A percentile compares a stretch with the other conserved stretches of the same genome.
Evolutionary conservation across 306 rosid species (phyloP).

Genomic region (Prunus mira): DNA sequence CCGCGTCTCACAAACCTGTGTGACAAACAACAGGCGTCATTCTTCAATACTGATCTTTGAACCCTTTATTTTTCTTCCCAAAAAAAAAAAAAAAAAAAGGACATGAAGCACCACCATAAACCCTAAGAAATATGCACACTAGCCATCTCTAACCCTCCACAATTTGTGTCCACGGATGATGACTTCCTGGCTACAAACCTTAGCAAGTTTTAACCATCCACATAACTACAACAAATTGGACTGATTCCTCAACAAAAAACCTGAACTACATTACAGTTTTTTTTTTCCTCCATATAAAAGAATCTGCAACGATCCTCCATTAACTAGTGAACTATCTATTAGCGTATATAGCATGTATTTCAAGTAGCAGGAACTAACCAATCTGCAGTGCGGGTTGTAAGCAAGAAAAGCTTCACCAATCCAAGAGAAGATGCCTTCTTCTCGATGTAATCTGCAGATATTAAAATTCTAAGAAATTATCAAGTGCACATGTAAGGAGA

Average conservation of each 20-base stretch:
- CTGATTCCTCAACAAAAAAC: too few relatives aligned
- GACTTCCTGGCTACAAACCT: background rate
- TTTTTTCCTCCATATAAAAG: background rate
- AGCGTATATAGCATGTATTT: background rate
- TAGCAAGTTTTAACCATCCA: background rate
- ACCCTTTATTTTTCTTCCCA: background rate
- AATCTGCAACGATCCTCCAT: background rate
- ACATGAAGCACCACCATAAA: background rate
- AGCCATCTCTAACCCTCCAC: background rate
- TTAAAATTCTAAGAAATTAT: background rate
- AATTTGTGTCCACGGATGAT: background rate
- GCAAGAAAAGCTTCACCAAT: constrained; percentile 75
- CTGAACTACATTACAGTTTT: background rate
- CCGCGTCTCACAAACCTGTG: constrained; percentile 98
- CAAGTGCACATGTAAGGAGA: background rate
- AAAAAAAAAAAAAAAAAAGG: background rate
- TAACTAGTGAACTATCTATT: background rate
- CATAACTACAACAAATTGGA: background rate
- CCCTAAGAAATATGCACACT: background rate
- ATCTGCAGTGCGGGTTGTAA: constrained; percentile 91
- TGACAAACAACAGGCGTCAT: constrained; percentile 1
- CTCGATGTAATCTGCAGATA: constrained; percentile 81
- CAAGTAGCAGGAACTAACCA: constrained; percentile 47
- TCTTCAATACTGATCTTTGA: background rate
- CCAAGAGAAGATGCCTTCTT: constrained; percentile 78